These are phyloP conservation scores for Ogataea naganishii DNA, from an alignment of 805 yeast species.

Conservation along the genomic window DNA sequence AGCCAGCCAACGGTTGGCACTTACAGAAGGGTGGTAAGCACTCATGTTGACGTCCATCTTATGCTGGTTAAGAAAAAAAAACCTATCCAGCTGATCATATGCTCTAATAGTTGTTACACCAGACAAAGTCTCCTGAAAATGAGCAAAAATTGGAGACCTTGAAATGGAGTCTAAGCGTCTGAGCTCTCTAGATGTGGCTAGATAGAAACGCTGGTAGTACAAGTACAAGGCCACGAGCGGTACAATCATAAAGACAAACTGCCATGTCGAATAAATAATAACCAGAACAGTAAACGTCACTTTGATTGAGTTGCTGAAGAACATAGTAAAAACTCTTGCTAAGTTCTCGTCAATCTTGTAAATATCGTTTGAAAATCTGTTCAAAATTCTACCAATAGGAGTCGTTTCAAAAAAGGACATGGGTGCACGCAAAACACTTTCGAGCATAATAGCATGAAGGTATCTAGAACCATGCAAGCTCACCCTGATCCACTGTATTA, in stretches of 20 bases:
- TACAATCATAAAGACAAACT: constrained; percentile 58
- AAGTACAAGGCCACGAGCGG: constrained; percentile 63
- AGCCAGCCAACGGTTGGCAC: constrained; percentile 96
- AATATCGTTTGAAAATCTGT: constrained; percentile 86
- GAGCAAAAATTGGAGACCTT: constrained; percentile 74
- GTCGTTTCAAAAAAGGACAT: constrained; percentile 95
- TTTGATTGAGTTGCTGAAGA: constrained; percentile 50
- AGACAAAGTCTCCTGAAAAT: constrained; percentile 72
- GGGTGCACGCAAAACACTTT: constrained; percentile 72
- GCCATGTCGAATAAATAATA: constrained; percentile 84
- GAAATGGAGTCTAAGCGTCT: constrained; percentile 78
- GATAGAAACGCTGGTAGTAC: constrained; percentile 68
- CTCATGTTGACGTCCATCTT: constrained; percentile 82
- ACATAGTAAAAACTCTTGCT: constrained; percentile 64
- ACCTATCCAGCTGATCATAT: constrained; percentile 56
- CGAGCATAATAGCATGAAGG: constrained; percentile 71
- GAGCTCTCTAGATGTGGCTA: constrained; percentile 72
- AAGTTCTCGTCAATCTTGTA: constrained; percentile 78
- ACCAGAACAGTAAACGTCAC: constrained; percentile 73
- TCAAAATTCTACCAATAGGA: constrained; percentile 86
- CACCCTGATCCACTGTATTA: constrained; percentile 71
- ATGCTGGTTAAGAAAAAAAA: constrained; percentile 52
- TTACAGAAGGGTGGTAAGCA: constrained; percentile 86
- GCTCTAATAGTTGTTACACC: constrained; percentile 76
- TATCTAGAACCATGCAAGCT: constrained; percentile 74